phyloP scores from a whole-genome alignment of 1,284 basidiomycete species.

The Coniferiporia weirii region DNA sequence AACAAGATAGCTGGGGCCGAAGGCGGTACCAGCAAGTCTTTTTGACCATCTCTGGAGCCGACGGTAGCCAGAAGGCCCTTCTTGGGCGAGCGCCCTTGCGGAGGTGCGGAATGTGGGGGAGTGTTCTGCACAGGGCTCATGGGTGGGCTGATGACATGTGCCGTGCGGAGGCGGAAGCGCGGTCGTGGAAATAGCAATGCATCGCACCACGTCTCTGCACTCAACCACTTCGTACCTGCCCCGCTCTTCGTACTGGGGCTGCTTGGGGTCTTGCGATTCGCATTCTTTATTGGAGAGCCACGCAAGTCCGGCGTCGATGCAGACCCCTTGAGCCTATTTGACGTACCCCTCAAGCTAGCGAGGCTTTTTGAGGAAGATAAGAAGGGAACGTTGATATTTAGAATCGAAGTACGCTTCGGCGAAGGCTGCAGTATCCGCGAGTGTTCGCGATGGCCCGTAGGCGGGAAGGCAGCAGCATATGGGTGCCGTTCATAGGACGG shows the following conservation, averaged over 20 bases:
- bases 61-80: constrained; percentile 1
- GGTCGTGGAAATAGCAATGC: constrained; percentile 70
- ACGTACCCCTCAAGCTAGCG: constrained; percentile 11
- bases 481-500: constrained; percentile 27
- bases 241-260: constrained; percentile 10
- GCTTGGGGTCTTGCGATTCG: constrained; percentile 14
- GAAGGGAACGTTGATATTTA: constrained; percentile 12
- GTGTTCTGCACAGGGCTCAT: constrained; percentile 35
- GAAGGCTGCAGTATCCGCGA: constrained; percentile 21
- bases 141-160: constrained; percentile 45
- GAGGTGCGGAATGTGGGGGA: constrained; percentile 13
- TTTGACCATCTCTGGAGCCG: background rate
- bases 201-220: constrained; percentile 75
- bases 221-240: constrained; percentile 46
- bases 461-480: constrained; percentile 44
- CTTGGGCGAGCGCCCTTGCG: constrained; percentile 2
- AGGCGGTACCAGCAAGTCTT: constrained; percentile 1
- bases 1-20: constrained; percentile 2
- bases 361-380: constrained; percentile 23
- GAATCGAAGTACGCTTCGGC: constrained; percentile 20
- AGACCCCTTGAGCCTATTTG: constrained; percentile 40
- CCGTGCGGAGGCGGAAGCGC: constrained; percentile 45
- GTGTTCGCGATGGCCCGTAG: constrained; percentile 17
- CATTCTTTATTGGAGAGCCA: constrained; percentile 20
- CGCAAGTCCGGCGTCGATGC: constrained; percentile 61